A percentile compares a stretch with the other conserved stretches of the same genome.
These are phyloP conservation scores for Backusella macrospora DNA, from an alignment of 192 early-diverging fungal genomes.

Conservation along the genomic window DNA sequence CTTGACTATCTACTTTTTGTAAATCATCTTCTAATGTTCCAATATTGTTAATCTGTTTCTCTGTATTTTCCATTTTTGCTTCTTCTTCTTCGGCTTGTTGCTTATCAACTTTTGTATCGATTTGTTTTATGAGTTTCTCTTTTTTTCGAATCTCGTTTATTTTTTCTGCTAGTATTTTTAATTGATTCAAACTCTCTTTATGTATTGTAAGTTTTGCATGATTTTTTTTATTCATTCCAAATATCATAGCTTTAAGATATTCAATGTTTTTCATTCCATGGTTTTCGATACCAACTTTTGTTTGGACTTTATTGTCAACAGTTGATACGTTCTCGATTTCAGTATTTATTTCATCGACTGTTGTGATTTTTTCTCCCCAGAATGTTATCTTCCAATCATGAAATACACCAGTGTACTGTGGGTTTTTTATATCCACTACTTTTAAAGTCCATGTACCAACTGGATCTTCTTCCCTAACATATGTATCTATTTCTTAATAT, in stretches of 20 bases:
- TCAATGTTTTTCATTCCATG: background rate
- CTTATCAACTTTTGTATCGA: background rate
- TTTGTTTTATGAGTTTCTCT: background rate
- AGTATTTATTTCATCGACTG: background rate
- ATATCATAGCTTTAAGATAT: no score
- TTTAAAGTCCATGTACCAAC: slow-evolving; percentile 80
- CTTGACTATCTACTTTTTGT: background rate
- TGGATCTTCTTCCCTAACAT: slow-evolving; percentile 91
- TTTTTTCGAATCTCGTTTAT: background rate
- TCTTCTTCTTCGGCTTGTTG: background rate
- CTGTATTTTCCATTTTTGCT: no score
- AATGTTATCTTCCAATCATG: slow-evolving; percentile 71
- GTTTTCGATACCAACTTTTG: background rate
- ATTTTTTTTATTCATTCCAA: background rate
- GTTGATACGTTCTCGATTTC: background rate
- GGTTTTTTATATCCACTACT: slow-evolving; percentile 64
- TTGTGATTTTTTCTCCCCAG: slow-evolving; percentile 58
- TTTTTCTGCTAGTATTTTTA: background rate
- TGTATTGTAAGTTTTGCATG: background rate
- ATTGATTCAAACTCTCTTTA: background rate
- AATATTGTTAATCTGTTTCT: background rate
- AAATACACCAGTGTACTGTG: slow-evolving; percentile 56
- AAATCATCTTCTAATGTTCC: background rate
- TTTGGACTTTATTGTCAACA: background rate
- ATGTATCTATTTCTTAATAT: no score